A percentile compares a stretch with the other conserved stretches of the same genome.
Conservation (phyloP, 257 asterid species). For the Scutellaria minor region DNA sequence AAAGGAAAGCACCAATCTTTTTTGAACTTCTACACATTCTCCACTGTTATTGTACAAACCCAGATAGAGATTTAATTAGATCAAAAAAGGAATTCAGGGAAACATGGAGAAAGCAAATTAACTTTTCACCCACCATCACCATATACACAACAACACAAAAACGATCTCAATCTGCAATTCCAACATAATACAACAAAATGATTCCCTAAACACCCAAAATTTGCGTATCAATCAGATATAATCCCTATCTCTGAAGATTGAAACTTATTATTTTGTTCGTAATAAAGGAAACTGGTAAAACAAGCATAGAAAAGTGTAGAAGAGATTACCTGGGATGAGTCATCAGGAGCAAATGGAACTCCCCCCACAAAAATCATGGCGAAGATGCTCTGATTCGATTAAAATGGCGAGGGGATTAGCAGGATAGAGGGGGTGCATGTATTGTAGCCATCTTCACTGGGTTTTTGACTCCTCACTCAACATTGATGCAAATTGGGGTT, state of each 20-base stretch:
- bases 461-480: background rate
- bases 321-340: slow-evolving; percentile 54
- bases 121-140: slow-evolving; percentile 10
- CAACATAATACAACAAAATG: background rate
- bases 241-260: background rate
- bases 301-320: no score
- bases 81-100: slow-evolving; percentile 6
- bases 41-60: slow-evolving; percentile 6
- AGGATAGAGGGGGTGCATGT: background rate
- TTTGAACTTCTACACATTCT: background rate
- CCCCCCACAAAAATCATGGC: slow-evolving; percentile 77
- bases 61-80: slow-evolving; percentile 8
- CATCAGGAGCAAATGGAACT: slow-evolving; percentile 48
- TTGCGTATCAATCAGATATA: background rate
- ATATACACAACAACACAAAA: background rate
- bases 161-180: background rate
- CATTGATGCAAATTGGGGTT: no score
- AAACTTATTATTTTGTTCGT: background rate
- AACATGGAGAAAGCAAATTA: background rate
- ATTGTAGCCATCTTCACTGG: background rate
- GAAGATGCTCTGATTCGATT: background rate
- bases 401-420: background rate
- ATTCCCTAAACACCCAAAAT: slow-evolving; percentile 28
- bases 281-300: background rate
- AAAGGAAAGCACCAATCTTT: slow-evolving; percentile 17